Percentiles rank a stretch among this genome's conserved stretches.
Conservation (phyloP, 2,329 filamentous ascomycete species). For the Pyricularia sp. region DNA sequence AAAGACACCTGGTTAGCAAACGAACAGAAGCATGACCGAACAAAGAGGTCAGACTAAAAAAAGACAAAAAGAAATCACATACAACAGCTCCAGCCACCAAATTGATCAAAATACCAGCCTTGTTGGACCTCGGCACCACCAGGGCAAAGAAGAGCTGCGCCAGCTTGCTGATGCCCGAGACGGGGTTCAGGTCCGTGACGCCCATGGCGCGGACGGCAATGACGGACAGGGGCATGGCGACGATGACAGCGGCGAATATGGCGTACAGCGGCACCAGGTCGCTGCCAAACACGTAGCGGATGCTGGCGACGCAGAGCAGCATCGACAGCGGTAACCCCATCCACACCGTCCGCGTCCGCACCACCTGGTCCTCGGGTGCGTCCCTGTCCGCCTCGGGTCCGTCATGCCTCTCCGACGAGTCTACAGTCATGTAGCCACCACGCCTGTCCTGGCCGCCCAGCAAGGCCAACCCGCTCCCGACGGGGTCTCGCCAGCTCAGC, state of each 20-base stretch:
- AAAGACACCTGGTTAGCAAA: slow-evolving; percentile 36
- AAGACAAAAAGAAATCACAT: slow-evolving; percentile 12
- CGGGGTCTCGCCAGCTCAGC: not conserved
- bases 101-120: slow-evolving; percentile 89
- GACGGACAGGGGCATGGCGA: slow-evolving; percentile 71
- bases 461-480: not conserved
- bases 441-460: not conserved
- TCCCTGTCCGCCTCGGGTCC: slow-evolving; percentile 50
- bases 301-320: slow-evolving; percentile 68
- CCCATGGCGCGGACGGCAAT: slow-evolving; percentile 62
- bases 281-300: slow-evolving; percentile 70
- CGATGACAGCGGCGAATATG: slow-evolving; percentile 68
- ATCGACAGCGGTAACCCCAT: slow-evolving; percentile 72
- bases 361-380: slow-evolving; percentile 73
- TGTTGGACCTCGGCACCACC: slow-evolving; percentile 70
- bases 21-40: not conserved
- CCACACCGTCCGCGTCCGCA: slow-evolving; percentile 60
- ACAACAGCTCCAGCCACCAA: slow-evolving; percentile 81
- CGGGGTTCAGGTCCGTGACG: slow-evolving; percentile 82
- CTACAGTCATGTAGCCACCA: not conserved
- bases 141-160: slow-evolving; percentile 93
- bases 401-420: not conserved
- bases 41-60: not conserved
- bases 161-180: slow-evolving; percentile 92
- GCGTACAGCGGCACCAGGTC: slow-evolving; percentile 69